Percentiles rank a stretch among this genome's conserved stretches.
Conservation (phyloP, 2,329 filamentous ascomycete species). For the Verticillium albo-atrum region DNA sequence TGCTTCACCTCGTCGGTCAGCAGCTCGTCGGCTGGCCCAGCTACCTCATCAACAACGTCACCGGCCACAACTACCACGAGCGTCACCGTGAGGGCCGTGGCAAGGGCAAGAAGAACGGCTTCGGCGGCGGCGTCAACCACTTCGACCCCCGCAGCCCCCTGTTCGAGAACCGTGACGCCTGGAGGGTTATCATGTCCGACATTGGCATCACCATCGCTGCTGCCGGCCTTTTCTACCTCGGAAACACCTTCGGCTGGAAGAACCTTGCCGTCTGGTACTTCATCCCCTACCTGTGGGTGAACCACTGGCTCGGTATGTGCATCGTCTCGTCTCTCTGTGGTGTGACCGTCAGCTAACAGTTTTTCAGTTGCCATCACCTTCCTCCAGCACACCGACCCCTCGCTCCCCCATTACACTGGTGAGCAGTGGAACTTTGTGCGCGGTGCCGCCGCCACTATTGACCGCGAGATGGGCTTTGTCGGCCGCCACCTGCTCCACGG, state of each 20-base stretch:
- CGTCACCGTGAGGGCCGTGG: conserved; percentile 90
- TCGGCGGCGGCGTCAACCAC: conserved; percentile 82
- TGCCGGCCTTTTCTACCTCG: conserved; percentile 61
- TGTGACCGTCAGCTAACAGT: background rate
- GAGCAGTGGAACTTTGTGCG: conserved; percentile 90
- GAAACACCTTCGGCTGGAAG: conserved; percentile 72
- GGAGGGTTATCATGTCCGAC: conserved; percentile 82
- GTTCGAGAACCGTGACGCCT: conserved; percentile 87
- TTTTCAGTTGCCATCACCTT: conserved; percentile 87
- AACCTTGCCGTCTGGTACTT: conserved; percentile 96
- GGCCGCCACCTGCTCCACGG: conserved; percentile 88
- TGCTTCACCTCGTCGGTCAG: conserved; percentile 70
- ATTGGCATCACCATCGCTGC: conserved; percentile 66
- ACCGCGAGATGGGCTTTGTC: conserved; percentile 95
- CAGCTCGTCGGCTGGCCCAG: conserved; percentile 91
- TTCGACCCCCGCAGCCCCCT: conserved; percentile 85
- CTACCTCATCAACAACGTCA: conserved; percentile 89
- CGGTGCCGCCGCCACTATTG: conserved; percentile 91
- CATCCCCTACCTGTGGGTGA: conserved; percentile 93
- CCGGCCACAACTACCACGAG: conserved; percentile 93
- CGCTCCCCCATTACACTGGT: conserved; percentile 85
- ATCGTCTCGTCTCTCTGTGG: background rate
- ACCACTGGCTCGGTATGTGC: conserved; percentile 93
- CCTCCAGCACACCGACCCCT: conserved; percentile 94
- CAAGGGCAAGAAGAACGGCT: conserved; percentile 84